phyloP scores from a whole-genome alignment of 495 filamentous ascomycete genomes.

The Penicillium bialowiezense region DNA sequence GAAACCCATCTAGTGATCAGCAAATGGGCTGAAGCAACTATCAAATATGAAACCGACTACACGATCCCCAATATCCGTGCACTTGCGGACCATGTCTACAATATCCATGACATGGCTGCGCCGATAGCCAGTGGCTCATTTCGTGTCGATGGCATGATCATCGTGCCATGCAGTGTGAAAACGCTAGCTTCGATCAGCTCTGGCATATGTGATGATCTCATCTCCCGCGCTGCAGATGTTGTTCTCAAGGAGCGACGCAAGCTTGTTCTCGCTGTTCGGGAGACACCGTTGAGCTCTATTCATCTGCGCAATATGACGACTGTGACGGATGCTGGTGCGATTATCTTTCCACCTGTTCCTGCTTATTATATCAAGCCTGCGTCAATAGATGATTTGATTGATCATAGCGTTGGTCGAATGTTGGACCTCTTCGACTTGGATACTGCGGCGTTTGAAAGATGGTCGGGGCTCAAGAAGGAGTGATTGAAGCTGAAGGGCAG shows the following conservation, averaged over 20 bases:
- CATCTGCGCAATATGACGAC: slow-evolving; percentile 46
- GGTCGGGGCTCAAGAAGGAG: slow-evolving; percentile 35
- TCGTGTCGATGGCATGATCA: slow-evolving; percentile 36
- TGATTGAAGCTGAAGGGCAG: no score
- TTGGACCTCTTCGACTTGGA: slow-evolving; percentile 46
- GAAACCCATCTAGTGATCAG: slow-evolving; percentile 42
- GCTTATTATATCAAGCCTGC: slow-evolving; percentile 39
- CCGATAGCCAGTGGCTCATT: slow-evolving; percentile 37
- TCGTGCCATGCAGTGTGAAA: slow-evolving; percentile 43
- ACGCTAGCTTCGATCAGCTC: slow-evolving; percentile 31
- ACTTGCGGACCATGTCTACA: slow-evolving; percentile 37
- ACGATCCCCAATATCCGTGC: slow-evolving; percentile 29
- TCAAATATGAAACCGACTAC: slow-evolving; percentile 42
- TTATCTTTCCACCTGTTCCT: slow-evolving; percentile 45
- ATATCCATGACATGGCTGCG: slow-evolving; percentile 33
- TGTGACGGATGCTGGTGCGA: slow-evolving; percentile 31
- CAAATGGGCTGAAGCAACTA: slow-evolving; percentile 42
- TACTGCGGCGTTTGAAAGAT: slow-evolving; percentile 39
- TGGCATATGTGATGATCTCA: slow-evolving; percentile 39
- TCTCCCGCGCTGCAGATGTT: slow-evolving; percentile 44
- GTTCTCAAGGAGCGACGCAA: slow-evolving; percentile 43
- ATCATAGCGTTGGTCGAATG: slow-evolving; percentile 45
- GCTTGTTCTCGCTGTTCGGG: slow-evolving; percentile 40
- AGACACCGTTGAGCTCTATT: slow-evolving; percentile 46
- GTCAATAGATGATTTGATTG: slow-evolving; percentile 35